Conservation (phyloP, 805 yeast genomes). For the Candida hungchunana region DNA sequence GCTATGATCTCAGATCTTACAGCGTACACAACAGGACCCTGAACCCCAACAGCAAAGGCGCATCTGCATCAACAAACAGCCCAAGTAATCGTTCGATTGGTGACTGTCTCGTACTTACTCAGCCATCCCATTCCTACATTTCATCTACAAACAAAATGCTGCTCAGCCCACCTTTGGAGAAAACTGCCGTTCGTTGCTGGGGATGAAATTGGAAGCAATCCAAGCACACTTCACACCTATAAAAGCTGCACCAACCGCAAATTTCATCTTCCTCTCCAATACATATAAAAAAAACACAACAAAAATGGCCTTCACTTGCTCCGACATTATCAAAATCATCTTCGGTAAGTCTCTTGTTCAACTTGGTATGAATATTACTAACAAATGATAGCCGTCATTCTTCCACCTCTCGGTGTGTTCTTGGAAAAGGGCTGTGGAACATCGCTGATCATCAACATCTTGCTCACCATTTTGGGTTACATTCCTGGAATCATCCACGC, state of each 20-base stretch:
- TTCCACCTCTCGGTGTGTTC: slow-evolving; percentile 58
- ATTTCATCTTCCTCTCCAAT: neutral
- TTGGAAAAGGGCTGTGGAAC: slow-evolving; percentile 45
- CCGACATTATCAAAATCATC: slow-evolving; percentile 44
- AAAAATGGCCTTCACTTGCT: slow-evolving; percentile 43
- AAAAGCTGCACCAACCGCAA: neutral
- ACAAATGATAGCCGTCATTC: slow-evolving; percentile 35
- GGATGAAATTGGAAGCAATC: too few relatives aligned
- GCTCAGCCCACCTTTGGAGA: too few relatives aligned
- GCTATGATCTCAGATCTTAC: too few relatives aligned
- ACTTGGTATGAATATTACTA: neutral
- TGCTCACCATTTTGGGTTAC: slow-evolving; percentile 64
- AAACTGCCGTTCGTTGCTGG: too few relatives aligned
- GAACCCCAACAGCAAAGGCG: too few relatives aligned
- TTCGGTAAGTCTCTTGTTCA: slow-evolving; percentile 20
- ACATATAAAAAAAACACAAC: neutral
- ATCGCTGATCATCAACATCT: slow-evolving; percentile 39
- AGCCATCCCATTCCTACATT: too few relatives aligned
- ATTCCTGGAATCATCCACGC: slow-evolving; percentile 70
- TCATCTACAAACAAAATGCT: too few relatives aligned
- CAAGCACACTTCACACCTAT: too few relatives aligned
- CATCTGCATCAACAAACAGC: too few relatives aligned
- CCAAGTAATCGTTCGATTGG: too few relatives aligned
- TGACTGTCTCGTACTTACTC: too few relatives aligned
- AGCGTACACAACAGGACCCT: too few relatives aligned